Conservation (phyloP, 257 asterid species). For the Solanum phureja region DNA sequence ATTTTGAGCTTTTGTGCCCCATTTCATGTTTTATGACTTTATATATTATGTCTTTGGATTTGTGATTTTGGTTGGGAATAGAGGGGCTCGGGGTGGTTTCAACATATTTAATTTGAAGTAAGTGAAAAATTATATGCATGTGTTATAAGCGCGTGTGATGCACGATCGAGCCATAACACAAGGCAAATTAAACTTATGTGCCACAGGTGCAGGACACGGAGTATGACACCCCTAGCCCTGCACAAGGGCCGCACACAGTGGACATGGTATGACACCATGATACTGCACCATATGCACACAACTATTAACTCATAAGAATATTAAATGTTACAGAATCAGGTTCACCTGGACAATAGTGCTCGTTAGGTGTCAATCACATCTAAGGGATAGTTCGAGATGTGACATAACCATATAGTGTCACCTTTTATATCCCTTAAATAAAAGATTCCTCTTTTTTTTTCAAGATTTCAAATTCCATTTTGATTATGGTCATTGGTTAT, state of each 20-base stretch:
- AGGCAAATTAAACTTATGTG: background rate
- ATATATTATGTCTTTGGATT: background rate
- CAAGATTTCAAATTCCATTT: background rate
- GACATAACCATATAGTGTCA: background rate
- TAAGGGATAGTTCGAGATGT: background rate
- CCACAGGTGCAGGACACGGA: background rate
- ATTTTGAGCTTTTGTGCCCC: background rate
- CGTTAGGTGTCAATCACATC: background rate
- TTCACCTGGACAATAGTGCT: background rate
- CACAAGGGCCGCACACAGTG: background rate
- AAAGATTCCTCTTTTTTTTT: background rate
- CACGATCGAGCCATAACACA: background rate
- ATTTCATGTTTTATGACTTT: background rate
- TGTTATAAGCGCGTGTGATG: too few species aligned
- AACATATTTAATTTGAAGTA: background rate
- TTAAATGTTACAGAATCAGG: background rate
- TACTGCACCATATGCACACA: background rate
- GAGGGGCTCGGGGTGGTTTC: background rate
- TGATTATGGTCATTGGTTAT: background rate
- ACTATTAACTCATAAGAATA: background rate
- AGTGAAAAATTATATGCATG: background rate
- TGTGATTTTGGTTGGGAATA: background rate
- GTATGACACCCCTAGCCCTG: background rate
- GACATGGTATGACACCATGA: background rate
- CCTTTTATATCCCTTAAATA: background rate